These are phyloP conservation scores for Ogataea hybrid DNA, from an alignment of 1,139 yeast species.

Conservation along the genomic window DNA sequence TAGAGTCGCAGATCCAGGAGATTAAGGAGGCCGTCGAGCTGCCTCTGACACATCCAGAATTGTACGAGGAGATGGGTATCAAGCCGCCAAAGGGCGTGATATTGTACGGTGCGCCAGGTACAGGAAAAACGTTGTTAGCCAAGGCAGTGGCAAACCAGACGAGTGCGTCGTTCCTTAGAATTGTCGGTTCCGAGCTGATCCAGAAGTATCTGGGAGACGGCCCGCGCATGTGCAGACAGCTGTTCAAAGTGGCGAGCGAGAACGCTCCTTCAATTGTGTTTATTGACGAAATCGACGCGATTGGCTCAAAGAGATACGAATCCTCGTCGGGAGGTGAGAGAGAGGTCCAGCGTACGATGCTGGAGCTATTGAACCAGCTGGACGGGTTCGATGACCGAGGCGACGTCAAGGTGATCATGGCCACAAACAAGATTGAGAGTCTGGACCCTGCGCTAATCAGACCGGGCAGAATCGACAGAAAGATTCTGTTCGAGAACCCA, in stretches of 20 bases:
- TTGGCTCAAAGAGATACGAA: conserved; percentile 96
- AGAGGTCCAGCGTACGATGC: conserved; percentile 97
- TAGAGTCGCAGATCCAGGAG: conserved; percentile 94
- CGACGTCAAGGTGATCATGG: conserved; percentile 98
- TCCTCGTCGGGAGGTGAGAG: conserved; percentile 97
- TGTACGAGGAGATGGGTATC: conserved; percentile 99
- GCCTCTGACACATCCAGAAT: conserved; percentile 96
- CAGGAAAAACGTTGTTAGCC: conserved; percentile 95
- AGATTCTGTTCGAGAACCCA: conserved; percentile 94
- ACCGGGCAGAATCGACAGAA: conserved; percentile 98
- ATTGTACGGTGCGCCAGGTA: conserved; percentile 98
- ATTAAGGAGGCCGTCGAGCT: conserved; percentile 97
- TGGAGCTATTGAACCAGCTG: conserved; percentile 92
- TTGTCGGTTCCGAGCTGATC: conserved; percentile 95
- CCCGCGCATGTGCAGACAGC: conserved; percentile 90
- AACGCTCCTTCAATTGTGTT: conserved; percentile 97
- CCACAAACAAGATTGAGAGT: conserved; percentile 93
- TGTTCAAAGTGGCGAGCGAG: conserved; percentile 95
- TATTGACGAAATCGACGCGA: conserved; percentile 98
- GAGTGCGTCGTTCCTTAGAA: conserved; percentile 91
- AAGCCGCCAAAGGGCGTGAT: conserved; percentile 99
- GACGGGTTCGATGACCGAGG: conserved; percentile 99
- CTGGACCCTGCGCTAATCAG: conserved; percentile 97
- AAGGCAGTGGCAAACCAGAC: conserved; percentile 99
- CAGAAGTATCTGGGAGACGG: conserved; percentile 99